A percentile compares a stretch with the other conserved stretches of the same genome.
phyloP scores from a whole-genome alignment of 1,139 yeast genomes.

The Meyerozyma carpophila region DNA sequence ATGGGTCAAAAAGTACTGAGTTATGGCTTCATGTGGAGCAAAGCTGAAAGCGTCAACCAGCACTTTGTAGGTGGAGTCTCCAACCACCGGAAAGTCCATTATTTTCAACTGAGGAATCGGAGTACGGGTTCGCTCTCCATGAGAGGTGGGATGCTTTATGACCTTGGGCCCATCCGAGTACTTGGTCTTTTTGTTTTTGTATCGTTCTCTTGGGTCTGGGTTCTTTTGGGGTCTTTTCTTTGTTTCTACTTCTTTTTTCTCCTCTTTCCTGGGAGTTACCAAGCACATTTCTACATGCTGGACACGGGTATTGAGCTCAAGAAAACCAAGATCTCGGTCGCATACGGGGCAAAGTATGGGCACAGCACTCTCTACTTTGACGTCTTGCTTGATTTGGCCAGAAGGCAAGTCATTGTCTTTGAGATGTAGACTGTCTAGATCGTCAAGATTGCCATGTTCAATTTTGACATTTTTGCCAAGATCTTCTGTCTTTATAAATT shows the following conservation, averaged over 20 bases:
- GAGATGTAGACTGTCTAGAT: too few relatives aligned
- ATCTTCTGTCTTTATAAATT: too few relatives aligned
- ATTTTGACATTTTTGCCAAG: too few relatives aligned
- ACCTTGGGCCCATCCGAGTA: slow-evolving; percentile 6
- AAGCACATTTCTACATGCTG: slow-evolving; percentile 1
- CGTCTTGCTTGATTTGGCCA: too few relatives aligned
- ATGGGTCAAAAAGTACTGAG: slow-evolving; percentile 64
- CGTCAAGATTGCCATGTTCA: too few relatives aligned
- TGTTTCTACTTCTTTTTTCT: not conserved
- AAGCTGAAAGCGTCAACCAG: slow-evolving; percentile 70
- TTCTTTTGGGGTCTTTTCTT: not conserved
- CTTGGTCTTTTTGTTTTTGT: not conserved
- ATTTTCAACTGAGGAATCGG: slow-evolving; percentile 55
- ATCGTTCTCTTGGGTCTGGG: not conserved
- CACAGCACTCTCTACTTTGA: not conserved
- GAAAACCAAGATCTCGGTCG: not conserved
- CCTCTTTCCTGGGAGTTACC: not conserved
- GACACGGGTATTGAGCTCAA: not conserved
- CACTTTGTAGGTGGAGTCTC: slow-evolving; percentile 21
- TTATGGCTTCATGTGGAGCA: slow-evolving; percentile 39
- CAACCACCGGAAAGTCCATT: slow-evolving; percentile 32
- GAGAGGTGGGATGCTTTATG: slow-evolving; percentile 19
- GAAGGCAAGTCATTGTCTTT: too few relatives aligned
- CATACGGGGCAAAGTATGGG: not conserved
- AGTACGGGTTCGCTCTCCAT: slow-evolving; percentile 16